Evolutionary conservation across 257 asterid genomes (phyloP).

Genomic region (Mitragyna speciosa): DNA sequence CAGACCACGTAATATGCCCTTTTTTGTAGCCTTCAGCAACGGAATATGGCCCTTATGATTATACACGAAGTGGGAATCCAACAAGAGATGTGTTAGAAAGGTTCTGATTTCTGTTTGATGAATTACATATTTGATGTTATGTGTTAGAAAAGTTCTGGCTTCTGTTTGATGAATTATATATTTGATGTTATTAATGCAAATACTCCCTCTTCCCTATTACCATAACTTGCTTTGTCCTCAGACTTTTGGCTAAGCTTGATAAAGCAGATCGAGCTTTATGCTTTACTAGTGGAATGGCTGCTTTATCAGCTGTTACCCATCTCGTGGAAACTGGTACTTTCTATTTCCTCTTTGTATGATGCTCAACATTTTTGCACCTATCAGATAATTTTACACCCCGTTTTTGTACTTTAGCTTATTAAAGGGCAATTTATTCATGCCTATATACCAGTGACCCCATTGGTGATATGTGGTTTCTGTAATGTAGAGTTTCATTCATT

Average conservation of each 20-base stretch:
- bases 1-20: neutral
- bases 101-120: constrained; percentile 35
- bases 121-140: too few relatives aligned
- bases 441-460: neutral
- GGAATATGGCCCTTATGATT: constrained; percentile 74
- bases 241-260: constrained; percentile 90
- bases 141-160: too few relatives aligned
- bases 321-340: constrained; percentile 68
- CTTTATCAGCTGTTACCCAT: constrained; percentile 84
- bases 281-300: constrained; percentile 99
- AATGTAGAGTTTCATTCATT: too few relatives aligned
- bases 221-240: constrained; percentile 31
- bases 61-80: constrained; percentile 98
- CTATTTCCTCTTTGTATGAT: neutral
- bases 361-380: neutral
- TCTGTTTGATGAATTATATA: constrained; percentile 13
- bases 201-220: constrained; percentile 9
- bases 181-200: constrained; percentile 7
- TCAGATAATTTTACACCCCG: neutral
- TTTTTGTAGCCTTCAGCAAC: constrained; percentile 83
- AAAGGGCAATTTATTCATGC: neutral
- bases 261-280: constrained; percentile 87
- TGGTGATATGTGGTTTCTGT: neutral
- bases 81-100: constrained; percentile 87
- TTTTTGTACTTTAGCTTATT: neutral